phyloP scores from a whole-genome alignment of 768 basidiomycete species.

The Strobilomyces echinocephalus region DNA sequence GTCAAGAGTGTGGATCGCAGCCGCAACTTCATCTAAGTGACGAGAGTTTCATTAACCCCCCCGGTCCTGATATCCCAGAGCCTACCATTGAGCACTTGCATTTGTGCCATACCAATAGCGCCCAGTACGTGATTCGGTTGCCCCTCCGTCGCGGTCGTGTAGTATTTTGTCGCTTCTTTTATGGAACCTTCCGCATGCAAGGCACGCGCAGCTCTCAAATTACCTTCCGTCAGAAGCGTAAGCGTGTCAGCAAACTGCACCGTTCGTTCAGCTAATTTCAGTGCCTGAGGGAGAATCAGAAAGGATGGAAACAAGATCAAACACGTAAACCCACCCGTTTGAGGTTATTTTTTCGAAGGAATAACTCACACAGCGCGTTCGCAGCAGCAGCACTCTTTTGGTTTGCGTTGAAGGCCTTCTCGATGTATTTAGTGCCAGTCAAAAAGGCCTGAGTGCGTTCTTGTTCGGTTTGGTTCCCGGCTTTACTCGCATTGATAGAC shows the following conservation, averaged over 20 bases:
- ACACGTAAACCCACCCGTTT: constrained; percentile 44
- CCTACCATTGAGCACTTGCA: constrained; percentile 81
- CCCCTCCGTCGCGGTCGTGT: background rate
- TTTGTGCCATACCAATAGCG: constrained; percentile 80
- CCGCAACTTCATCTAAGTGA: constrained; percentile 69
- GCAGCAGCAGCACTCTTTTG: constrained; percentile 59
- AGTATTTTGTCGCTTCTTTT: constrained; percentile 29
- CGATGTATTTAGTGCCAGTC: constrained; percentile 63
- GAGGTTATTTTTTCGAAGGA: constrained; percentile 65
- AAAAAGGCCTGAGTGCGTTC: constrained; percentile 60
- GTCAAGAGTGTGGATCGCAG: constrained; percentile 82
- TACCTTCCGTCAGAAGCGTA: constrained; percentile 79
- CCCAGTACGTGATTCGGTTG: constrained; percentile 67
- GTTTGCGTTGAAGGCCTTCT: constrained; percentile 71
- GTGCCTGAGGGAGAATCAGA: constrained; percentile 43
- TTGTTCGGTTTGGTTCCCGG: constrained; percentile 54
- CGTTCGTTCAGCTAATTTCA: constrained; percentile 91
- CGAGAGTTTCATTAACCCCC: background rate
- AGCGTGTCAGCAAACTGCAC: constrained; percentile 92
- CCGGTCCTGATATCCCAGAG: background rate
- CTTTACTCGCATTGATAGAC: constrained; percentile 81
- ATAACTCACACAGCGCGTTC: constrained; percentile 58
- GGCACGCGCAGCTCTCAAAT: constrained; percentile 77
- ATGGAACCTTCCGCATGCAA: constrained; percentile 66
- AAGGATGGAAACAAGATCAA: background rate